Conservation (phyloP, 2,329 filamentous ascomycete genomes). For the Aspergillus flavus region DNA sequence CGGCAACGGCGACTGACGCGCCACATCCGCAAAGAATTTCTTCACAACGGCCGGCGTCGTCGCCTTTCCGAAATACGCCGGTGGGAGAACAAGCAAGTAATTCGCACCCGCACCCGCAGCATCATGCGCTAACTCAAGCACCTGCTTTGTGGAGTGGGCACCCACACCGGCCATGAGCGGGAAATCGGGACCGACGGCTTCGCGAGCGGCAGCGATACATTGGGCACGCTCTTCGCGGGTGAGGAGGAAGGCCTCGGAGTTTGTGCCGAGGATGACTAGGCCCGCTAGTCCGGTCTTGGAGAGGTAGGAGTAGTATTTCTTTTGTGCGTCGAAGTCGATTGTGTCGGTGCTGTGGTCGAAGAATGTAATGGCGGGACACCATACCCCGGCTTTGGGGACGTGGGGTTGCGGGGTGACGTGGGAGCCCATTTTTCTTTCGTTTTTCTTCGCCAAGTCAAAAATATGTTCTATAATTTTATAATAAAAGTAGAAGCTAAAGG, state of each 20-base stretch:
- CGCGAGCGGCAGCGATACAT: conserved; percentile 60
- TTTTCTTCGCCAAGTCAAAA: not conserved
- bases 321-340: conserved; percentile 52
- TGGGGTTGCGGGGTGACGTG: conserved; percentile 21
- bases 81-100: conserved; percentile 63
- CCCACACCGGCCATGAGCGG: conserved; percentile 67
- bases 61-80: conserved; percentile 67
- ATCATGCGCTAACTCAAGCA: conserved; percentile 61
- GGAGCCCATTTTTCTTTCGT: conserved; percentile 17
- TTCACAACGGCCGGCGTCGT: conserved; percentile 61
- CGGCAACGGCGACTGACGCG: conserved; percentile 55
- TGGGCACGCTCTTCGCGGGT: conserved; percentile 61
- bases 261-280: conserved; percentile 58
- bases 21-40: conserved; percentile 62
- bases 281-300: conserved; percentile 54
- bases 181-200: conserved; percentile 55
- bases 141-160: conserved; percentile 66
- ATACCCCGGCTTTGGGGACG: conserved; percentile 44
- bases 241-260: conserved; percentile 59
- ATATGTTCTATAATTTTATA: not conserved
- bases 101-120: conserved; percentile 63
- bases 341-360: conserved; percentile 55
- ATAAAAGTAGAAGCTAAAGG: not conserved
- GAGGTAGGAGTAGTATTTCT: conserved; percentile 56
- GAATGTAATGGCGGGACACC: conserved; percentile 58